These are phyloP conservation scores for Ogataea corticis DNA, from an alignment of 805 yeast species.

Conservation along the genomic window DNA sequence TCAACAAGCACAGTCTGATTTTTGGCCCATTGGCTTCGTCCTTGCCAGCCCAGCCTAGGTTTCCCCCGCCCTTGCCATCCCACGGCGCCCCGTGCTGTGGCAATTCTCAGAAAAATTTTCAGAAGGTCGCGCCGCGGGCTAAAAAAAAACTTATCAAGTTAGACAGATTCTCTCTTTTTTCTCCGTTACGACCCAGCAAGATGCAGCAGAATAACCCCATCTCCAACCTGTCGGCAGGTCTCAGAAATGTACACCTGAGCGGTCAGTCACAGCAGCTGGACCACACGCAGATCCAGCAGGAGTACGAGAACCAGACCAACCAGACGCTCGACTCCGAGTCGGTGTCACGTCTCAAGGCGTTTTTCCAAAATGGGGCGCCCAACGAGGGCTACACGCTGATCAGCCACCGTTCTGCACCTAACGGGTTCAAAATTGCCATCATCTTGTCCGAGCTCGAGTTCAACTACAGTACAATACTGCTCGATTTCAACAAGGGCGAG, in stretches of 20 bases:
- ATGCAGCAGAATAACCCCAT: constrained; percentile 26
- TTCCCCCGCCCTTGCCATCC: background rate
- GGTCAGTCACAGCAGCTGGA: constrained; percentile 22
- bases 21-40: no score
- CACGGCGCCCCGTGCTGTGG: constrained; percentile 1
- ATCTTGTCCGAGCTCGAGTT: constrained; percentile 80
- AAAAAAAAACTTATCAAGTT: background rate
- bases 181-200: background rate
- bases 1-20: no score
- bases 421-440: constrained; percentile 94
- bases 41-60: no score
- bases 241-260: constrained; percentile 37
- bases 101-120: constrained; percentile 1
- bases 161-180: background rate
- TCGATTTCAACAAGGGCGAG: constrained; percentile 87
- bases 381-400: constrained; percentile 81
- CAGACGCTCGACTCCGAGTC: constrained; percentile 44
- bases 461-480: constrained; percentile 75
- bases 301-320: constrained; percentile 45
- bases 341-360: constrained; percentile 63
- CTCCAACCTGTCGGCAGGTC: constrained; percentile 43
- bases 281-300: constrained; percentile 43
- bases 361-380: constrained; percentile 68
- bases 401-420: constrained; percentile 86
- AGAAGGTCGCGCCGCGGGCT: background rate